phyloP scores from a whole-genome alignment of 129 eudicot species.

The Chrysanthemum lavandulifolium region DNA sequence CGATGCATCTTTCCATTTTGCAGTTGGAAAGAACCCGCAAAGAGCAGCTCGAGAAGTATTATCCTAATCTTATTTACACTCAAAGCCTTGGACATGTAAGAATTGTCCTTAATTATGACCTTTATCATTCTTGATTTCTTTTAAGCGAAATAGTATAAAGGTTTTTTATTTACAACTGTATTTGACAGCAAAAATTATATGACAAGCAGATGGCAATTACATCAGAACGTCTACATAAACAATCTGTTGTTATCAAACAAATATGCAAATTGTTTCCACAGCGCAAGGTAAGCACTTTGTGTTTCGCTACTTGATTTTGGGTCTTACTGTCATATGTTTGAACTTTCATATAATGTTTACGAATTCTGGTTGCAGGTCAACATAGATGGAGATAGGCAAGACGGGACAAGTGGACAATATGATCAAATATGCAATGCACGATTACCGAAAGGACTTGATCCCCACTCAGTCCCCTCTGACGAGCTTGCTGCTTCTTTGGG shows the following conservation, averaged over 20 bases:
- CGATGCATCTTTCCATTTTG: slow-evolving; percentile 18
- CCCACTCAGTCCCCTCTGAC: slow-evolving; percentile 87
- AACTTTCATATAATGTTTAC: neutral
- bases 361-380: slow-evolving; percentile 52
- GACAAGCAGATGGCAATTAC: slow-evolving; percentile 85
- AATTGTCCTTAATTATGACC: neutral
- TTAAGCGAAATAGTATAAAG: neutral
- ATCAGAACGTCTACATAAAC: slow-evolving; percentile 89
- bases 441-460: slow-evolving; percentile 89
- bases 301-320: slow-evolving; percentile 2
- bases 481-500: slow-evolving; percentile 93
- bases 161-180: neutral
- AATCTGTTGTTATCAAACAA: slow-evolving; percentile 83
- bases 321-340: neutral
- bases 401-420: slow-evolving; percentile 67
- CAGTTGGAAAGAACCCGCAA: slow-evolving; percentile 77
- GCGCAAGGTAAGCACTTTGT: slow-evolving; percentile 53
- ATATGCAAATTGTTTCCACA: slow-evolving; percentile 97
- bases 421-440: slow-evolving; percentile 86
- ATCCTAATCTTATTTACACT: slow-evolving; percentile 86
- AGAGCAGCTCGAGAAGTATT: slow-evolving; percentile 85
- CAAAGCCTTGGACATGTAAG: slow-evolving; percentile 91
- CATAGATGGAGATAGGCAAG: slow-evolving; percentile 67
- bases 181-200: slow-evolving; percentile 17
- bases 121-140: neutral